These are phyloP conservation scores for Ruellia speciosa DNA, from an alignment of 305 asterid genomes.

Conservation along the genomic window DNA sequence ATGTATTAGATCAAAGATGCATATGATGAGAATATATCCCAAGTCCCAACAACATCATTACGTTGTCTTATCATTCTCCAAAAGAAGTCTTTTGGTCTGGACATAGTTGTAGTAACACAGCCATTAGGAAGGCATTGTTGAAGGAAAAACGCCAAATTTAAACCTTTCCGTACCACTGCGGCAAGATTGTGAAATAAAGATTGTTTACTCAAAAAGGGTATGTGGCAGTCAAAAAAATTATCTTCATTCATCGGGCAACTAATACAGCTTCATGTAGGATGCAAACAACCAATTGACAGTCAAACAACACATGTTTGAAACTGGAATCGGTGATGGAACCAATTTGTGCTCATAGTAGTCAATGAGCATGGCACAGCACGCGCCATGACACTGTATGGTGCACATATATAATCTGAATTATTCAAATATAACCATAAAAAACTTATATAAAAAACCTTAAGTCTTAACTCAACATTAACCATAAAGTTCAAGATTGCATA, in stretches of 20 bases:
- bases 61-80: too few species aligned
- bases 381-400: too few species aligned
- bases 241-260: neutral
- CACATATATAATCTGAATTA: too few species aligned
- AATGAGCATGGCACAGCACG: too few species aligned
- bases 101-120: neutral
- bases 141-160: neutral
- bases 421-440: too few species aligned
- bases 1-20: neutral
- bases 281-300: neutral
- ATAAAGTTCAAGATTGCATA: too few species aligned
- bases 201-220: neutral
- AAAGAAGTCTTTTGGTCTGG: too few species aligned
- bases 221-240: neutral
- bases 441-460: too few species aligned
- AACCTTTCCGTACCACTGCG: neutral
- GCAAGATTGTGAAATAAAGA: neutral
- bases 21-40: neutral
- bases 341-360: neutral
- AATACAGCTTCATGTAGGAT: neutral
- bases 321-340: too few species aligned
- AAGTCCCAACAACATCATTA: too few species aligned
- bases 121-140: neutral
- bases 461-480: too few species aligned
- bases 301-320: neutral